Conservation (phyloP, 1,139 yeast species). For the Yamadazyma diospyri region DNA sequence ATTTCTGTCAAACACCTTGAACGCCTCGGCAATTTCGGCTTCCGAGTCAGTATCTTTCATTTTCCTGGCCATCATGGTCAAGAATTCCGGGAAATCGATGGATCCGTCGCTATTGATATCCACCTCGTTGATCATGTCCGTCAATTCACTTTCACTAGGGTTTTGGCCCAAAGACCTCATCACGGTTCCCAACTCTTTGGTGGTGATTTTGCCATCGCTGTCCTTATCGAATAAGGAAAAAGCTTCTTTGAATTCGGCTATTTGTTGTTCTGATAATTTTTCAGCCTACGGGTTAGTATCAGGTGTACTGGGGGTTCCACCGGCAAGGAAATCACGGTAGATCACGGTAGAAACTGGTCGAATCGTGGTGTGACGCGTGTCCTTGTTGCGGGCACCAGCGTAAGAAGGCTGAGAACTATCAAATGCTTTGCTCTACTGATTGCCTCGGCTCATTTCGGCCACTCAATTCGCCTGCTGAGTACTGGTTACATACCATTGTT, state of each 20-base stretch:
- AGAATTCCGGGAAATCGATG: slow-evolving; percentile 85
- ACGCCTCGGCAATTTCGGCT: slow-evolving; percentile 95
- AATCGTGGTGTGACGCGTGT: no score
- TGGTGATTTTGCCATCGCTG: slow-evolving; percentile 92
- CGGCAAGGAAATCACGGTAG: no score
- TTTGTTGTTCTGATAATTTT: slow-evolving; percentile 91
- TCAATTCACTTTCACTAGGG: slow-evolving; percentile 93
- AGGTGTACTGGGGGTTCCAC: no score
- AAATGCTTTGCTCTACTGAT: no score
- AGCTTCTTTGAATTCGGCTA: slow-evolving; percentile 96
- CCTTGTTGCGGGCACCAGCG: no score
- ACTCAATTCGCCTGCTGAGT: no score
- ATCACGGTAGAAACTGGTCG: no score
- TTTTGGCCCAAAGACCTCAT: slow-evolving; percentile 98
- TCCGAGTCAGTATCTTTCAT: slow-evolving; percentile 95
- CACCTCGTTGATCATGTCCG: slow-evolving; percentile 95
- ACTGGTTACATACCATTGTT: no score
- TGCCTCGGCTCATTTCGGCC: no score
- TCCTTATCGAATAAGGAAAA: slow-evolving; percentile 95
- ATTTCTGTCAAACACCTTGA: slow-evolving; percentile 89
- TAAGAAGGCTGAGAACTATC: no score
- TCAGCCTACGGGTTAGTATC: slow-evolving; percentile 50
- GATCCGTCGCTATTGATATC: slow-evolving; percentile 94
- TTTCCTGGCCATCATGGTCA: slow-evolving; percentile 90
- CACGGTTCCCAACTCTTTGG: slow-evolving; percentile 94